A percentile compares a stretch with the other conserved stretches of the same genome.
Conservation (phyloP, 805 yeast species). For the Ogataea thermomethanolica region DNA sequence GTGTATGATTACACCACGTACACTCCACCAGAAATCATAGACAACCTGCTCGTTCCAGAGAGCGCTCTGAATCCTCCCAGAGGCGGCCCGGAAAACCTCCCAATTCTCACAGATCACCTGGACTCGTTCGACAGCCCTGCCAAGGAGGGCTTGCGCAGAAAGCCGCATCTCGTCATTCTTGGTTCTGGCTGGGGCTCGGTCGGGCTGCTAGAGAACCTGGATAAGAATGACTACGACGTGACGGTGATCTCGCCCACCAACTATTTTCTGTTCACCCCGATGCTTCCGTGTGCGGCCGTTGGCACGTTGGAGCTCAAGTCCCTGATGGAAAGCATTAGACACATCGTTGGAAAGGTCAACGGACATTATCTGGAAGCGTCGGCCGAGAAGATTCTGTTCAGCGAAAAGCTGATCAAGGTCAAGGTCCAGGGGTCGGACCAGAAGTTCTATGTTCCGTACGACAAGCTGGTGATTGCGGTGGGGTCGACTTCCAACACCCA, state of each 20-base stretch:
- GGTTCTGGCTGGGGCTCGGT: slow-evolving; percentile 77
- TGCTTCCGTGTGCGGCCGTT: slow-evolving; percentile 67
- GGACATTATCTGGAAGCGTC: slow-evolving; percentile 64
- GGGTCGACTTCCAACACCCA: slow-evolving; percentile 69
- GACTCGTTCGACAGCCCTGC: slow-evolving; percentile 54
- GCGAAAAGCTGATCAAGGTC: slow-evolving; percentile 56
- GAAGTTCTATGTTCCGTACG: slow-evolving; percentile 70
- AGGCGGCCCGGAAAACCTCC: slow-evolving; percentile 73
- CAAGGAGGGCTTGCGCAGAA: slow-evolving; percentile 43
- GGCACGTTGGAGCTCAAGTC: slow-evolving; percentile 67
- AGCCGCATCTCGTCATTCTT: slow-evolving; percentile 56
- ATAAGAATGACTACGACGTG: slow-evolving; percentile 56
- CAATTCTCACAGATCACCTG: slow-evolving; percentile 51
- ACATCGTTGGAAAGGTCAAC: slow-evolving; percentile 46
- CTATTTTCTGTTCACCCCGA: slow-evolving; percentile 66
- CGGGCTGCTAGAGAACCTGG: slow-evolving; percentile 49
- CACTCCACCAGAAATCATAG: slow-evolving; percentile 37
- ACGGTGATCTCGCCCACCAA: slow-evolving; percentile 67
- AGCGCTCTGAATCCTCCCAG: slow-evolving; percentile 50
- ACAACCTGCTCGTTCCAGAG: slow-evolving; percentile 46
- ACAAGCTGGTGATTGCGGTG: slow-evolving; percentile 63
- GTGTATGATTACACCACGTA: slow-evolving; percentile 69
- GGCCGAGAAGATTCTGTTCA: slow-evolving; percentile 56
- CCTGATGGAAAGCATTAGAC: slow-evolving; percentile 59
- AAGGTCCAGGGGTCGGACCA: slow-evolving; percentile 39